A percentile compares a stretch with the other conserved stretches of the same genome.
phyloP scores from a whole-genome alignment of 2,329 filamentous ascomycete genomes.

The Apiospora sp. region DNA sequence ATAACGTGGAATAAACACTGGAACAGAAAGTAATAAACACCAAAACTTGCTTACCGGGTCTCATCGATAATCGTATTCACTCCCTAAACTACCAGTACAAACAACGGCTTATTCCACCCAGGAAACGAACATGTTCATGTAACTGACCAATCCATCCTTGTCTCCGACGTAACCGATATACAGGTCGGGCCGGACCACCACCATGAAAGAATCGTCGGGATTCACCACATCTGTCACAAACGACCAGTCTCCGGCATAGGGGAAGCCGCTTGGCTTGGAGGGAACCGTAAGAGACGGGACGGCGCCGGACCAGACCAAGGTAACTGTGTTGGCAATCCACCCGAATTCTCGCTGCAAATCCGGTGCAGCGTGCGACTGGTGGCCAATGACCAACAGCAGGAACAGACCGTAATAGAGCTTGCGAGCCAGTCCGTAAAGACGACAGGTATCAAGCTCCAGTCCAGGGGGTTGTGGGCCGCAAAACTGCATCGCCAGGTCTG shows the following conservation, averaged over 20 bases:
- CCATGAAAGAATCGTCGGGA: slow-evolving; percentile 38
- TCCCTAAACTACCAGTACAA: no score
- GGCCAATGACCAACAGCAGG: slow-evolving; percentile 36
- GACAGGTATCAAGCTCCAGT: slow-evolving; percentile 27
- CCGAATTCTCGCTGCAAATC: background rate
- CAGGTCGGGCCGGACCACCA: slow-evolving; percentile 51
- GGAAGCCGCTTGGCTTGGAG: no score
- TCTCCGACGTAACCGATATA: slow-evolving; percentile 48
- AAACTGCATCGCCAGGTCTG: slow-evolving; percentile 43
- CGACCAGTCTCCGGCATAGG: slow-evolving; percentile 9
- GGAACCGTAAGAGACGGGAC: no score
- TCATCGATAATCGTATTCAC: no score
- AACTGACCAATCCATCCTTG: slow-evolving; percentile 38
- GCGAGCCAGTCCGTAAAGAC: slow-evolving; percentile 40
- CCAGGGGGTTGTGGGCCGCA: no score
- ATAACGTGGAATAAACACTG: no score
- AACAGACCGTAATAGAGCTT: slow-evolving; percentile 44
- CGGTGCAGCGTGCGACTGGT: slow-evolving; percentile 7
- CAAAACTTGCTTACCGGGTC: no score
- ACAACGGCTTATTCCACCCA: background rate
- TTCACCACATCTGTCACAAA: slow-evolving; percentile 44
- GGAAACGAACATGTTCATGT: slow-evolving; percentile 26
- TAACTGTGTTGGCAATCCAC: slow-evolving; percentile 27
- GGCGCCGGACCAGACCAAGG: slow-evolving; percentile 22
- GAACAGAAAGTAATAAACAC: no score